phyloP scores from a whole-genome alignment of 805 yeast genomes.

The Saccharomycopsis selenospora region DNA sequence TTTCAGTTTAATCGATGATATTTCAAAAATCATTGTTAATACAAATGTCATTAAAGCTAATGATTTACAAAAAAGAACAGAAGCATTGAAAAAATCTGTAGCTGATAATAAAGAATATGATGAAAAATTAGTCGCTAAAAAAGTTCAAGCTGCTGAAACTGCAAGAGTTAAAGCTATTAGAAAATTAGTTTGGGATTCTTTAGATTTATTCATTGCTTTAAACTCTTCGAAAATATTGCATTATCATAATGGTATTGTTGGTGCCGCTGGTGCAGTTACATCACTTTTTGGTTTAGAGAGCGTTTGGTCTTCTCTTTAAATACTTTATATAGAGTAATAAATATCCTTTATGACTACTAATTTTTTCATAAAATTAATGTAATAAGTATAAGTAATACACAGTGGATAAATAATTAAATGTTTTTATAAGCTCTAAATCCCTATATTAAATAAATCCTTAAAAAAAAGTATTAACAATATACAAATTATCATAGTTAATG shows the following conservation, averaged over 20 bases:
- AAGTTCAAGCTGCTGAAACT: neutral
- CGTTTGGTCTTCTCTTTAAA: slow-evolving; percentile 13
- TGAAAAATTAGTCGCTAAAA: neutral
- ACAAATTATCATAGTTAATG: too few relatives aligned
- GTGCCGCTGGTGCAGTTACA: slow-evolving; percentile 16
- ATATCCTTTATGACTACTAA: too few relatives aligned
- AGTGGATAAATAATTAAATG: too few relatives aligned
- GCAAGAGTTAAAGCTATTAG: neutral
- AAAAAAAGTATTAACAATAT: too few relatives aligned
- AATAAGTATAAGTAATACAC: too few relatives aligned
- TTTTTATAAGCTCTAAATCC: too few relatives aligned
- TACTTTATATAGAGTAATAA: too few relatives aligned
- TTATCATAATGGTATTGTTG: slow-evolving; percentile 12
- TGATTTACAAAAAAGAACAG: neutral
- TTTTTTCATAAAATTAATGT: too few relatives aligned
- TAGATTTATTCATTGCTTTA: slow-evolving; percentile 17
- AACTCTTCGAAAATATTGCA: slow-evolving; percentile 9
- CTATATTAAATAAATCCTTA: too few relatives aligned
- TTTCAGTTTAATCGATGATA: slow-evolving; percentile 10
- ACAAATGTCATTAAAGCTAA: neutral
- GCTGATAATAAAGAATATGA: neutral
- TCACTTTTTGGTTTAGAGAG: slow-evolving; percentile 15
- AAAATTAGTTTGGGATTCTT: slow-evolving; percentile 13
- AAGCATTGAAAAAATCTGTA: neutral
- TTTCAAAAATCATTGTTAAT: neutral